These are phyloP conservation scores for Mortierella sp. DNA, from an alignment of 371 early-diverging fungal genomes.

Conservation along the genomic window DNA sequence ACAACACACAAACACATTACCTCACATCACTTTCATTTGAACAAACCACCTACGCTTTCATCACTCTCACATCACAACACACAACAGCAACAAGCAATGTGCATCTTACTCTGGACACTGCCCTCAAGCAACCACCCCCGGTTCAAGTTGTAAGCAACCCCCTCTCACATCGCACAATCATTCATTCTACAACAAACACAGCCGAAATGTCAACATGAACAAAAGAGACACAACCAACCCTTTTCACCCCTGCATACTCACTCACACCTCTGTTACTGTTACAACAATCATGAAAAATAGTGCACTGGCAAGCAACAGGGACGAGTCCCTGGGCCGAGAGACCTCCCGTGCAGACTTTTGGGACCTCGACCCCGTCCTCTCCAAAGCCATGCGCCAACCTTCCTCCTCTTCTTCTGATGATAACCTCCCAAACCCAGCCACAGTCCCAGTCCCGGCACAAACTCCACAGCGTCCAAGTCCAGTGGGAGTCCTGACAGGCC, in stretches of 20 bases:
- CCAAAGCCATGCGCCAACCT: not conserved
- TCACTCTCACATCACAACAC: not conserved
- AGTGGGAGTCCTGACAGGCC: slow-evolving; percentile 41
- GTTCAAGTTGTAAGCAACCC: slow-evolving; percentile 65
- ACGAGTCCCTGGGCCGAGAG: slow-evolving; percentile 67
- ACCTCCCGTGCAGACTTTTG: slow-evolving; percentile 70
- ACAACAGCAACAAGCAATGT: slow-evolving; percentile 55
- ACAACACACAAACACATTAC: not conserved
- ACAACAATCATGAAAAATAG: slow-evolving; percentile 38
- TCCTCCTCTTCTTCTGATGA: not conserved
- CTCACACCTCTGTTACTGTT: not conserved
- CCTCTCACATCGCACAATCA: not conserved
- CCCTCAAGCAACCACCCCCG: slow-evolving; percentile 62
- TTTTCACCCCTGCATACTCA: not conserved
- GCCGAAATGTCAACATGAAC: not conserved
- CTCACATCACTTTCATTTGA: not conserved
- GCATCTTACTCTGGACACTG: slow-evolving; percentile 73
- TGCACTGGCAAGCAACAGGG: slow-evolving; percentile 73
- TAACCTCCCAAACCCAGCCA: not conserved
- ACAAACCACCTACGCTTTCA: not conserved
- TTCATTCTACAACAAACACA: not conserved
- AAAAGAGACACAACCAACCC: not conserved
- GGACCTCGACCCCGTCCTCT: slow-evolving; percentile 48
- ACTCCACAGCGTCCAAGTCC: not conserved
- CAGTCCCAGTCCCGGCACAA: not conserved